These are phyloP conservation scores for Penicillium nucicola DNA, from an alignment of 495 filamentous ascomycete genomes.

Conservation along the genomic window DNA sequence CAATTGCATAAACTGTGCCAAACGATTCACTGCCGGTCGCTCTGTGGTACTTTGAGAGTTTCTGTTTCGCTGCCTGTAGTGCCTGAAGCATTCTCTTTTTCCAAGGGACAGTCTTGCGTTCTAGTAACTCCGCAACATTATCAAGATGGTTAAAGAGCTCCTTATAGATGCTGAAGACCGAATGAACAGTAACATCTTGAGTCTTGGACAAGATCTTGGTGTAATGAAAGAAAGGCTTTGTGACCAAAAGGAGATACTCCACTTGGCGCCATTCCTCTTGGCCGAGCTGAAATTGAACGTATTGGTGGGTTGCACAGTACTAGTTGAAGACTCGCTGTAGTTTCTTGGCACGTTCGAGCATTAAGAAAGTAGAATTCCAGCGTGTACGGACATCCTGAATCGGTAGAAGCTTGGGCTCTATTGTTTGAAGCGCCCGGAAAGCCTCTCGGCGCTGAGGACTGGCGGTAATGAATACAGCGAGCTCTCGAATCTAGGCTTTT, in stretches of 20 bases:
- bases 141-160: neutral
- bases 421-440: constrained; percentile 10
- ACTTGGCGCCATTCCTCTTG: constrained; percentile 13
- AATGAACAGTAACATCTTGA: constrained; percentile 14
- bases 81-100: constrained; percentile 8
- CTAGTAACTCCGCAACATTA: too few relatives aligned
- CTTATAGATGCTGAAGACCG: constrained; percentile 15
- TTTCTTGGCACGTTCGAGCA: neutral
- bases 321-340: constrained; percentile 5
- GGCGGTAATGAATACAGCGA: constrained; percentile 12
- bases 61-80: constrained; percentile 5
- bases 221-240: constrained; percentile 5
- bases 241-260: constrained; percentile 5
- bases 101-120: neutral
- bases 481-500: constrained; percentile 3
- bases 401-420: constrained; percentile 9
- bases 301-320: constrained; percentile 7
- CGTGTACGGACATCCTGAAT: constrained; percentile 15
- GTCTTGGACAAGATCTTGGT: constrained; percentile 15
- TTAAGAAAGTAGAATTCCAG: constrained; percentile 9
- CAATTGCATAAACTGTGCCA: too few relatives aligned
- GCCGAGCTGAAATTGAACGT: constrained; percentile 9
- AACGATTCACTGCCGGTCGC: too few relatives aligned
- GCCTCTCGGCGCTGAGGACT: constrained; percentile 12
- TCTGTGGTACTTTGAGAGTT: constrained; percentile 6